Evolutionary conservation across 1,284 basidiomycete species (phyloP).

Genomic region (Athelia psychrophila): DNA sequence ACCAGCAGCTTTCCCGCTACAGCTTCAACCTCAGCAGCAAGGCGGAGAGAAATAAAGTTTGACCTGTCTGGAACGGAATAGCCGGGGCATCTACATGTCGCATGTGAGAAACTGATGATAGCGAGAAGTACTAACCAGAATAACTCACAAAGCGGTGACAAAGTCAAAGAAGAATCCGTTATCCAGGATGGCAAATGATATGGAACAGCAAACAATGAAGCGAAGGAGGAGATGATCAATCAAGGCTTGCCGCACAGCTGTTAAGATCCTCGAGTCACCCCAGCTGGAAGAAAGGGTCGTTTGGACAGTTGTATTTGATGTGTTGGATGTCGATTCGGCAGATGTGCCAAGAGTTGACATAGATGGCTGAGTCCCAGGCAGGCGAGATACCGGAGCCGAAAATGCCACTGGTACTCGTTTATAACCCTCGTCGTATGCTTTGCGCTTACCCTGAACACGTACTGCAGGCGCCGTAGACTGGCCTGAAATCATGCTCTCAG

Average conservation of each 20-base stretch:
- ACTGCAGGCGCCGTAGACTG: constrained; percentile 2
- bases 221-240: constrained; percentile 3
- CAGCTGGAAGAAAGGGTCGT: not conserved
- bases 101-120: not conserved
- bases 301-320: not conserved
- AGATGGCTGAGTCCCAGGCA: too few species aligned
- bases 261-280: not conserved
- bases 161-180: constrained; percentile 14
- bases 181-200: constrained; percentile 10
- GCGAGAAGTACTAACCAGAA: not conserved
- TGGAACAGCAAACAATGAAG: constrained; percentile 12
- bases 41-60: constrained; percentile 7
- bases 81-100: constrained; percentile 6
- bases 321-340: too few species aligned
- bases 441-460: constrained; percentile 2
- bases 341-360: too few species aligned
- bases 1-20: constrained; percentile 4
- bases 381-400: not conserved
- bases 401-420: not conserved
- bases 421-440: constrained; percentile 1
- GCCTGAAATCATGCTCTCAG: not conserved
- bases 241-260: not conserved
- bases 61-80: constrained; percentile 10
- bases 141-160: constrained; percentile 7
- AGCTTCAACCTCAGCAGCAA: constrained; percentile 6